phyloP scores from a whole-genome alignment of 345 rosid species.

The Syzygium aromaticum region DNA sequence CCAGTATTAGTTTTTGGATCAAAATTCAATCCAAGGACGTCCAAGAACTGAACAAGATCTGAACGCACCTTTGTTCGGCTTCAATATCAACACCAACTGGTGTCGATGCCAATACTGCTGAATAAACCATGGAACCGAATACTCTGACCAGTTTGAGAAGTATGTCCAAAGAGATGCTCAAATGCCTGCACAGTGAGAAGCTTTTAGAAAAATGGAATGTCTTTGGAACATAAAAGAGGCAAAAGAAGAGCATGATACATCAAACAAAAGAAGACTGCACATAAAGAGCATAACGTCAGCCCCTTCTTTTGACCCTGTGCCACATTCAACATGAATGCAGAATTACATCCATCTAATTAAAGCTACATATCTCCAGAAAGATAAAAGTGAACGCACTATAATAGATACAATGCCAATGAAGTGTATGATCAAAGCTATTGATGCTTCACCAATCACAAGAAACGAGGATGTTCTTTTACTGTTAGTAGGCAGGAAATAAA shows the following conservation, averaged over 20 bases:
- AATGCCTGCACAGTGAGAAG: constrained; percentile 43
- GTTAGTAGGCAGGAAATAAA: not conserved
- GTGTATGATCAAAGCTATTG: not conserved
- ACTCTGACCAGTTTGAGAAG: constrained; percentile 84
- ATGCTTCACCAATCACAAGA: not conserved
- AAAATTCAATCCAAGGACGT: not conserved
- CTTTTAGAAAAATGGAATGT: not conserved
- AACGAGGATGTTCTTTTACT: not conserved
- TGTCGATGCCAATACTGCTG: constrained; percentile 68
- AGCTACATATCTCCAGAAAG: not conserved
- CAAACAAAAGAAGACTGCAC: not conserved
- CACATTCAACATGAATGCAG: not conserved
- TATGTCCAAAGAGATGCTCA: constrained; percentile 71
- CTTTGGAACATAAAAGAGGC: not conserved
- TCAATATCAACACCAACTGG: constrained; percentile 96
- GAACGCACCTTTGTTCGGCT: constrained; percentile 83
- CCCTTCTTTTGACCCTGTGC: not conserved
- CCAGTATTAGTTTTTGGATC: not conserved
- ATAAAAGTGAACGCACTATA: not conserved
- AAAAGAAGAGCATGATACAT: not conserved
- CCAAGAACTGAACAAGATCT: not conserved
- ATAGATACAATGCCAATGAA: not conserved
- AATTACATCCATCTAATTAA: not conserved
- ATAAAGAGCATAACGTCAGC: not conserved
- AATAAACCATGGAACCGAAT: constrained; percentile 71